Evolutionary conservation across 1,139 yeast genomes (phyloP).

Genomic region (Saccharomyces hybrid): DNA sequence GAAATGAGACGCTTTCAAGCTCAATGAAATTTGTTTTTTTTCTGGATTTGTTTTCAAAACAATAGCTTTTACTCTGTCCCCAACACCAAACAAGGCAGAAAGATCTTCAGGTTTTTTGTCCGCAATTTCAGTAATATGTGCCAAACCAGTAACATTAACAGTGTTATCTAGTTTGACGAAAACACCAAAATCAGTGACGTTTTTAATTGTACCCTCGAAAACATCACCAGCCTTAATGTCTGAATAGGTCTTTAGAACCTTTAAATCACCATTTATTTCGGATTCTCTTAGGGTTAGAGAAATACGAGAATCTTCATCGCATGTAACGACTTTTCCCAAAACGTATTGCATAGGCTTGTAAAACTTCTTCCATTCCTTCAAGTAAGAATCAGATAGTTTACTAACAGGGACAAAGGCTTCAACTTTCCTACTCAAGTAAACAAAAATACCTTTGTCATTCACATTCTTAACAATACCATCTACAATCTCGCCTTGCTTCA

Average conservation of each 20-base stretch:
- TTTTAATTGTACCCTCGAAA: slow-evolving; percentile 71
- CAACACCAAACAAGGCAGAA: slow-evolving; percentile 63
- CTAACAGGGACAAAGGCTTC: slow-evolving; percentile 77
- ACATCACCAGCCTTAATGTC: slow-evolving; percentile 66
- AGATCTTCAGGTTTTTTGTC: slow-evolving; percentile 52
- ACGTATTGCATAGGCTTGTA: slow-evolving; percentile 67
- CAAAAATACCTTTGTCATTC: slow-evolving; percentile 71
- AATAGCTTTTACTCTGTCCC: slow-evolving; percentile 59
- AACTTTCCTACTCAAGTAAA: slow-evolving; percentile 63
- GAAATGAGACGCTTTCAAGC: slow-evolving; percentile 5
- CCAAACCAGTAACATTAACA: slow-evolving; percentile 70
- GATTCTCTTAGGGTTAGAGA: slow-evolving; percentile 77
- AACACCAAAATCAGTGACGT: slow-evolving; percentile 83
- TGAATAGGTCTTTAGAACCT: slow-evolving; percentile 48
- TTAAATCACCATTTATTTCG: slow-evolving; percentile 63
- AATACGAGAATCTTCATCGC: slow-evolving; percentile 58
- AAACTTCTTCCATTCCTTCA: slow-evolving; percentile 82
- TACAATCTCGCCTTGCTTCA: slow-evolving; percentile 63
- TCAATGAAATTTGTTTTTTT: slow-evolving; percentile 41
- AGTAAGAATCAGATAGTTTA: slow-evolving; percentile 71
- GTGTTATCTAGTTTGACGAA: slow-evolving; percentile 77
- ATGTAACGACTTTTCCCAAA: slow-evolving; percentile 61
- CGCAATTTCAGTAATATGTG: slow-evolving; percentile 81
- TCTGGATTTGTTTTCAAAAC: slow-evolving; percentile 55
- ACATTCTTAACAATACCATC: slow-evolving; percentile 74